A percentile compares a stretch with the other conserved stretches of the same genome.
phyloP scores from a whole-genome alignment of 495 filamentous ascomycete genomes.

The Lineolata rhizophorae region DNA sequence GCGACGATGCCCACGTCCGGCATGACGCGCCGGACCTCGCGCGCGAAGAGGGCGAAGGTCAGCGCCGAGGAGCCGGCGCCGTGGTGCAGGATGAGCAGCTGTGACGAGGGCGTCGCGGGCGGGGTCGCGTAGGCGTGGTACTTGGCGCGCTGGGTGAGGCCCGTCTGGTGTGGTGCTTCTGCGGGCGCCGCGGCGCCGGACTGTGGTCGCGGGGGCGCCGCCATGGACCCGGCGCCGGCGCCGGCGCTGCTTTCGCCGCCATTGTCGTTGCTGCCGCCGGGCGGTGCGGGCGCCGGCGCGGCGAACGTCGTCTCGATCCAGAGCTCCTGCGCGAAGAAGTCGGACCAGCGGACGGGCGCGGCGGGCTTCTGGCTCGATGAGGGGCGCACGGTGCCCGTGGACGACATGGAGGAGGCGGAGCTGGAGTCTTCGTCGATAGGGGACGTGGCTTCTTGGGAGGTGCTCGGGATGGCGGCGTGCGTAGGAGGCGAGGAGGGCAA shows the following conservation, averaged over 20 bases:
- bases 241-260: no score
- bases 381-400: conserved; percentile 72
- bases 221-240: no score
- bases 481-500: conserved; percentile 34
- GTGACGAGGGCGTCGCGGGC: conserved; percentile 31
- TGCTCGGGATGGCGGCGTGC: no score
- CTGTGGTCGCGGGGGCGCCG: no score
- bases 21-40: conserved; percentile 53
- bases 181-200: no score
- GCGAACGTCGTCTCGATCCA: conserved; percentile 32
- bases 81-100: conserved; percentile 77
- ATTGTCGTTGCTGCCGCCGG: no score
- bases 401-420: conserved; percentile 56
- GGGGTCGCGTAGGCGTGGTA: conserved; percentile 77
- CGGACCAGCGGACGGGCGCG: conserved; percentile 48
- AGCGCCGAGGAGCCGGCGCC: conserved; percentile 76
- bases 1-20: conserved; percentile 69
- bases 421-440: conserved; percentile 47
- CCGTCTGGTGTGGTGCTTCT: no score
- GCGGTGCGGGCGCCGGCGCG: no score
- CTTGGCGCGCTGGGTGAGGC: conserved; percentile 24
- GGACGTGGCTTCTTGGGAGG: conserved; percentile 31
- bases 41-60: conserved; percentile 62
- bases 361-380: conserved; percentile 38
- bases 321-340: conserved; percentile 73